These are phyloP conservation scores for Exophiala spinifera DNA, from an alignment of 2,329 filamentous ascomycete genomes.

Conservation along the genomic window DNA sequence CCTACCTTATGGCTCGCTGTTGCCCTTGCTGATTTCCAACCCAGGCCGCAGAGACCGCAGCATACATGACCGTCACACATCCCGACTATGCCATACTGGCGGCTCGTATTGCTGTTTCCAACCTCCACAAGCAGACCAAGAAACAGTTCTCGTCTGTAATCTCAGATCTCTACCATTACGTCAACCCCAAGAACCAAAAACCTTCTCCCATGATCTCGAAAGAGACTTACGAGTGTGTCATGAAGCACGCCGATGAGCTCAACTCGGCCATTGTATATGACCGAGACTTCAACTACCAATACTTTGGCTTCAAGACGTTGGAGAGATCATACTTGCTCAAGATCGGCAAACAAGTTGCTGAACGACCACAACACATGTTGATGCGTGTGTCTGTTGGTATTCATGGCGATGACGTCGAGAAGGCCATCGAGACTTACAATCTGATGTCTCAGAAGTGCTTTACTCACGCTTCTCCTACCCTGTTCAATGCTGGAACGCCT, in stretches of 20 bases:
- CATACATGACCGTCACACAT: constrained; percentile 99
- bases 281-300: constrained; percentile 99
- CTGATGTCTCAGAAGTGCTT: constrained; percentile 99
- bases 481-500: constrained; percentile 97
- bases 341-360: constrained; percentile 91
- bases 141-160: constrained; percentile 99
- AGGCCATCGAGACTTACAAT: constrained; percentile 95
- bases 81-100: constrained; percentile 98
- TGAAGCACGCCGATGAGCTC: constrained; percentile 93
- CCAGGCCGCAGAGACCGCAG: constrained; percentile 95
- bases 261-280: constrained; percentile 99
- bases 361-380: constrained; percentile 98
- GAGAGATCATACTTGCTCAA: constrained; percentile 97
- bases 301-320: constrained; percentile 98
- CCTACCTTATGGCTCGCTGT: background rate
- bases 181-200: constrained; percentile 87
- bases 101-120: constrained; percentile 96
- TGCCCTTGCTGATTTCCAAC: constrained; percentile 29
- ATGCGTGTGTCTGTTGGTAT: constrained; percentile 99
- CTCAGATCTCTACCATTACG: constrained; percentile 87
- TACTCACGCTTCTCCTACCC: constrained; percentile 93
- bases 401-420: constrained; percentile 91
- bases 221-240: constrained; percentile 84
- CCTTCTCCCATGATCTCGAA: constrained; percentile 92
- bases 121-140: constrained; percentile 99